Conservation (phyloP, 164 flowering plant genomes). For the Vitis riparia region DNA sequence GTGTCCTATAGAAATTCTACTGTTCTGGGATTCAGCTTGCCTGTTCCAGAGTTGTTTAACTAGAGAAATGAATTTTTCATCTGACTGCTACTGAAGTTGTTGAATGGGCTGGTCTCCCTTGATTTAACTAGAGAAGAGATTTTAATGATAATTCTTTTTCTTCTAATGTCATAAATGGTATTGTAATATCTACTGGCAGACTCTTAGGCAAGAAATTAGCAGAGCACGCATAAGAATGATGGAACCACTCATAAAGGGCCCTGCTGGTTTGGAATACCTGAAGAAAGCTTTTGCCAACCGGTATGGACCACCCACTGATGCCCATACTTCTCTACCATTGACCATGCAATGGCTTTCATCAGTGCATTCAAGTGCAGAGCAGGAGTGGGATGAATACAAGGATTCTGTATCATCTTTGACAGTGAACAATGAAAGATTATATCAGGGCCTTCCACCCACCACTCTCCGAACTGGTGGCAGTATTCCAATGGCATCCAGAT, state of each 20-base stretch:
- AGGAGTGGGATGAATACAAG: constrained; percentile 77
- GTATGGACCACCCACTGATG: constrained; percentile 62
- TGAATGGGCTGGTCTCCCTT: too few species aligned
- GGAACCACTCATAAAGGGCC: constrained; percentile 84
- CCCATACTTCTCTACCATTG: constrained; percentile 48
- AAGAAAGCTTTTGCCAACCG: constrained; percentile 66
- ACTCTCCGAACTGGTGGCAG: constrained; percentile 80
- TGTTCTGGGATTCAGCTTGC: too few species aligned
- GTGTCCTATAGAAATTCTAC: too few species aligned
- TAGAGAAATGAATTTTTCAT: too few species aligned
- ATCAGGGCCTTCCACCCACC: constrained; percentile 49
- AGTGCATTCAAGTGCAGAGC: constrained; percentile 38
- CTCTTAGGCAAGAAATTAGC: constrained; percentile 78
- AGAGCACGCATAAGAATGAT: constrained; percentile 70
- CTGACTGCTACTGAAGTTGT: too few species aligned
- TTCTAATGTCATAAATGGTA: not conserved
- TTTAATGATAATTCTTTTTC: not conserved
- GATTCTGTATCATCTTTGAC: constrained; percentile 34
- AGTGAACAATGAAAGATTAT: constrained; percentile 20
- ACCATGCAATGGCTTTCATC: constrained; percentile 73
- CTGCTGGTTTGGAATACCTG: constrained; percentile 80
- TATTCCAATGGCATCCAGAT: constrained; percentile 27
- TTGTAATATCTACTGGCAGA: constrained; percentile 34
- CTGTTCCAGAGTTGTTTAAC: too few species aligned
- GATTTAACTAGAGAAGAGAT: too few species aligned